phyloP scores from a whole-genome alignment of 768 basidiomycete genomes.

The Candolleomyces eurysporus region DNA sequence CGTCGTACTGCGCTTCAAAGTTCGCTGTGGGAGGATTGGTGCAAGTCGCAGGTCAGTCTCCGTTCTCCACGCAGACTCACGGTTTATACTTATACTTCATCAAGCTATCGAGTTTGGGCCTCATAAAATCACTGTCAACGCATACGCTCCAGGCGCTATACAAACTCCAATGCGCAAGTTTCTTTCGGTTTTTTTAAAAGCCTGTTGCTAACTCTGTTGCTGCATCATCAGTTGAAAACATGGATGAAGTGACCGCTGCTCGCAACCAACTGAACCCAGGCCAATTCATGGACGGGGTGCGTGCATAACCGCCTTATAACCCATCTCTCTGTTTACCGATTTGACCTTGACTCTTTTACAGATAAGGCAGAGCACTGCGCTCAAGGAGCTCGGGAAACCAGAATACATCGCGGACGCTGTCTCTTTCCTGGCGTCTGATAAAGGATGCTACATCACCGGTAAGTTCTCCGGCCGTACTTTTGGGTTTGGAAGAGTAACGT shows the following conservation, averaged over 20 bases:
- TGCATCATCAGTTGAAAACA: background rate
- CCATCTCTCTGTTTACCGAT: background rate
- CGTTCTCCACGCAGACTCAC: background rate
- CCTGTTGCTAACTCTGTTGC: background rate
- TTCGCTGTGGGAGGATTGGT: constrained; percentile 42
- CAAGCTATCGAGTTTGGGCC: constrained; percentile 19
- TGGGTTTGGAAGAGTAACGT: no score
- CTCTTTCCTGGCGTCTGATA: background rate
- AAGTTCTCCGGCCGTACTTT: background rate
- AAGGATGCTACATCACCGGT: background rate
- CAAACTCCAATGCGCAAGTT: background rate
- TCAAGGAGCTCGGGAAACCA: background rate
- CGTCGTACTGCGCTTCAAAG: constrained; percentile 36
- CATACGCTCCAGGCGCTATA: constrained; percentile 27
- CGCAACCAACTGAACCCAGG: background rate
- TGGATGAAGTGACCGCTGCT: background rate
- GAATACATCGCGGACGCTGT: background rate
- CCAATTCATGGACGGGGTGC: background rate
- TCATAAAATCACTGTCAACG: constrained; percentile 34
- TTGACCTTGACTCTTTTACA: background rate
- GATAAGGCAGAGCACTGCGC: background rate
- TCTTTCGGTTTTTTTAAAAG: background rate
- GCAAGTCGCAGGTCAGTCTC: constrained; percentile 28
- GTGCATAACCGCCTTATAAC: background rate
- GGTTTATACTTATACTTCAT: background rate